These are phyloP conservation scores for Letharia lupina DNA, from an alignment of 495 filamentous ascomycete genomes.

Conservation along the genomic window DNA sequence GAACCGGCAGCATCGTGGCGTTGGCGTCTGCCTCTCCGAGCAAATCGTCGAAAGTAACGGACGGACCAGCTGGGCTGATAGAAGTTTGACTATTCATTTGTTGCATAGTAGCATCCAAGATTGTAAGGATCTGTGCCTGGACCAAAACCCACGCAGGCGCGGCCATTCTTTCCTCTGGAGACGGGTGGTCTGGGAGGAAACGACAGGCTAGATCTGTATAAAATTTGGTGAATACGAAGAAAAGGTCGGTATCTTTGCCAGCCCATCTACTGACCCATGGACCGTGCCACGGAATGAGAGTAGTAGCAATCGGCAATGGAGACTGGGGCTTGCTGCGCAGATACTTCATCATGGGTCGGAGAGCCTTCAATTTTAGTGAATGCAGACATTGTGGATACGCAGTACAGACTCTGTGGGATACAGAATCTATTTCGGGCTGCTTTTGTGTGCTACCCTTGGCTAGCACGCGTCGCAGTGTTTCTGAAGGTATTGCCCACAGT, in stretches of 20 bases:
- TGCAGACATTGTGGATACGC: slow-evolving; percentile 68
- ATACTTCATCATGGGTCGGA: slow-evolving; percentile 50
- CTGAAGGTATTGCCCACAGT: slow-evolving; percentile 65
- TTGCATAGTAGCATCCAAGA: slow-evolving; percentile 81
- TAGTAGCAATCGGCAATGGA: slow-evolving; percentile 57
- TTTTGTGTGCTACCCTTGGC: slow-evolving; percentile 51
- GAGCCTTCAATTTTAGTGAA: slow-evolving; percentile 61
- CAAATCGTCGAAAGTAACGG: slow-evolving; percentile 69
- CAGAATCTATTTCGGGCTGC: slow-evolving; percentile 32
- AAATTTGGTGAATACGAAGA: slow-evolving; percentile 90
- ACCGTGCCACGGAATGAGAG: slow-evolving; percentile 74
- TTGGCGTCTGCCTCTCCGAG: slow-evolving; percentile 61
- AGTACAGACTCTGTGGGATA: slow-evolving; percentile 49
- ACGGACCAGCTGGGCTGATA: slow-evolving; percentile 44
- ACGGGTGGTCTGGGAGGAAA: slow-evolving; percentile 59
- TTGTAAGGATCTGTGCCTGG: slow-evolving; percentile 73
- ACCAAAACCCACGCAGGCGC: slow-evolving; percentile 77
- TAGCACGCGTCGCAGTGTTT: slow-evolving; percentile 59
- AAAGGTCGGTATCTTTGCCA: slow-evolving; percentile 83
- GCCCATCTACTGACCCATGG: slow-evolving; percentile 82
- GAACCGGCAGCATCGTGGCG: slow-evolving; percentile 56
- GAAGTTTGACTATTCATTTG: slow-evolving; percentile 47
- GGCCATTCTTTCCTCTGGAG: slow-evolving; percentile 53
- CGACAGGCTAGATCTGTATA: slow-evolving; percentile 77
- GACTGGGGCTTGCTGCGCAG: slow-evolving; percentile 52